A percentile compares a stretch with the other conserved stretches of the same genome.
Conservation (phyloP, 805 yeast species). For the Kuraishia molischiana region DNA sequence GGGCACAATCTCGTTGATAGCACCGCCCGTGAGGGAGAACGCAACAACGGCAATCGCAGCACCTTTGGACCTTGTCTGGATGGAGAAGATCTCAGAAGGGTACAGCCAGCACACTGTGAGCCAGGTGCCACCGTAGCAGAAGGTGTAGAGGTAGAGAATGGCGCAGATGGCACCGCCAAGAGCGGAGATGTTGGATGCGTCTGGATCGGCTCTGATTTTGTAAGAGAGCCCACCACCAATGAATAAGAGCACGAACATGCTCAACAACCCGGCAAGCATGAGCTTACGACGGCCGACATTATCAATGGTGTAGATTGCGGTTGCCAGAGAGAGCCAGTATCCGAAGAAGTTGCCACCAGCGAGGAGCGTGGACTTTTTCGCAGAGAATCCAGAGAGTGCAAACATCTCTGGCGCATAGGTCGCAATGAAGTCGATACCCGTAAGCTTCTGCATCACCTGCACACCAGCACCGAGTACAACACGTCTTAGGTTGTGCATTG, state of each 20-base stretch:
- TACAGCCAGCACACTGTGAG: slow-evolving; percentile 30
- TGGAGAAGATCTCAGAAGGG: slow-evolving; percentile 46
- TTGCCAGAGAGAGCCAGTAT: slow-evolving; percentile 1
- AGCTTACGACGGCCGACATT: slow-evolving; percentile 2
- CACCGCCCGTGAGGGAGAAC: slow-evolving; percentile 22
- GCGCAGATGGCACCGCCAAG: slow-evolving; percentile 1
- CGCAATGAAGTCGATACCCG: slow-evolving; percentile 4
- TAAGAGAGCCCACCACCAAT: slow-evolving; percentile 3
- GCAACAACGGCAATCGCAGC: slow-evolving; percentile 45
- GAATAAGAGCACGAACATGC: slow-evolving; percentile 1
- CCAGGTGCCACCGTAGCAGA: slow-evolving; percentile 2
- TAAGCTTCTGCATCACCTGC: slow-evolving; percentile 3
- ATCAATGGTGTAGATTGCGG: slow-evolving; percentile 1
- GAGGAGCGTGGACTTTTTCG: slow-evolving; percentile 1
- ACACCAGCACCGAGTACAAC: slow-evolving; percentile 3
- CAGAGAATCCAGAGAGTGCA: slow-evolving; percentile 1
- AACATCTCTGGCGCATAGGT: slow-evolving; percentile 3
- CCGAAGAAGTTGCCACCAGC: slow-evolving; percentile 4
- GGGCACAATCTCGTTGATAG: slow-evolving; percentile 20
- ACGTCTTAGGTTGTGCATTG: slow-evolving; percentile 1
- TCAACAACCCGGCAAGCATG: not conserved
- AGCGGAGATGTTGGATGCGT: slow-evolving; percentile 1
- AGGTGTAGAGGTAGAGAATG: slow-evolving; percentile 2
- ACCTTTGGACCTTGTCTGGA: slow-evolving; percentile 51
- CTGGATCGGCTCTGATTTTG: slow-evolving; percentile 3